Conservation (phyloP, 768 basidiomycete genomes). For the Rhodosporidiobolus odoratus region DNA sequence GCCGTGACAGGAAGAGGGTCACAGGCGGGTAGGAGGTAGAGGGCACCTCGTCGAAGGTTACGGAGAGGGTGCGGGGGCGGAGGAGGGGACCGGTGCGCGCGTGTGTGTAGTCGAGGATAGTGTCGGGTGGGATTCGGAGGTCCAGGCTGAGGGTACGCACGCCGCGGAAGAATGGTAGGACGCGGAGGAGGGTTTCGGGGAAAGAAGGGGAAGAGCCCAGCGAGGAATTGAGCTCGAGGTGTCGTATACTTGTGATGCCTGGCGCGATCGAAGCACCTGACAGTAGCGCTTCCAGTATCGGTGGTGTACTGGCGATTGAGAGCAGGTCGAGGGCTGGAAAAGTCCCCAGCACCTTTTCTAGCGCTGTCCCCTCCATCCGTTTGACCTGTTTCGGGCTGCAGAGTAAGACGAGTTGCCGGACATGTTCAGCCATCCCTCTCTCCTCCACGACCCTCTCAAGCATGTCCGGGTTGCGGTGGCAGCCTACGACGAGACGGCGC, state of each 20-base stretch:
- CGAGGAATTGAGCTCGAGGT: background rate
- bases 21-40: background rate
- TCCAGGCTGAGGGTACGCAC: background rate
- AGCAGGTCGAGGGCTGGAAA: background rate
- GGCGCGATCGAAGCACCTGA: background rate
- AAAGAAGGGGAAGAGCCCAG: background rate
- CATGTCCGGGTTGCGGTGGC: constrained; percentile 8
- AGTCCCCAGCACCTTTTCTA: background rate
- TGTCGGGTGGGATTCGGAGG: background rate
- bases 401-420: background rate
- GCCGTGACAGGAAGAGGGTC: background rate
- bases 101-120: background rate
- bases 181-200: background rate
- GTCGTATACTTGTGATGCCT: background rate
- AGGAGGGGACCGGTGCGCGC: background rate
- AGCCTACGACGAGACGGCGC: constrained; percentile 13
- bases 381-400: background rate
- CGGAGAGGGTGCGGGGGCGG: background rate
- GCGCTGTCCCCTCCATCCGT: background rate
- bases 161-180: background rate
- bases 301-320: background rate
- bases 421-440: background rate
- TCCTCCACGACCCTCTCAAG: background rate
- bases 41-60: background rate
- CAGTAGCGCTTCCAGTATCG: background rate